Base-by-base conservation (phyloP, 129 eudicot species). In the Centaurea solstitialis region DNA sequence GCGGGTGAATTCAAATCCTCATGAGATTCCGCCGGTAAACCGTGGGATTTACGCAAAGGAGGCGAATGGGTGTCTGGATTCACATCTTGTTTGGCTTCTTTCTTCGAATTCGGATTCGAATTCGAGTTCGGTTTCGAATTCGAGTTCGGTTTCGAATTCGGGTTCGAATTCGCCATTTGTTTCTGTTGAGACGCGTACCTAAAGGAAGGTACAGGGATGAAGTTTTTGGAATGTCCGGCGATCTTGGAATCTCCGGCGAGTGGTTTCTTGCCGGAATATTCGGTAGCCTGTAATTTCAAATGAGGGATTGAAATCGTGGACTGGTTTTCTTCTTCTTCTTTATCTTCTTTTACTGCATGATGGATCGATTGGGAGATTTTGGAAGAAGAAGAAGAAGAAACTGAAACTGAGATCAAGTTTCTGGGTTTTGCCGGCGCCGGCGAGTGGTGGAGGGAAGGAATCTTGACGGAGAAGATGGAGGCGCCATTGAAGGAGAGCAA, bases 401-500 rank as follows among this genome's bases (percentile, higher is more conserved):
- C 18, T 17, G n/a, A n/a, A n/a, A 79, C 24, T 21, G 89, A 76
- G 24, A 88, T 80, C 84, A 77, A 45, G 77, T 85, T 87, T 81
- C 90, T 85, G 59, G 97, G 70, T 72, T 69, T 84, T 78, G 37
- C 90, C 78, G 72, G 72, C 77, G 77, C n/a, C n/a, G 61, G 41
- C 23, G 73, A 21, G 8, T 3, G 73, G 50, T 13, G 74, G 74
- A 21, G 13, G 15, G 91, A 68, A 8, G 94, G 88, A 45, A 92
- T 47, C 30, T 78, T 80, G 24, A 85, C 33, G 62, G 81, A 90
- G 79, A 92, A 90, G 7, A 90, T 67, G 39, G 84, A 72, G 24
- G 83, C 87, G 61, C 90, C 90, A 72, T 88, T 90, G 77, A 84
- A 85, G 57, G 89, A 80, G 53, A 92, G 65, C 68, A 92, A 74